A percentile compares a stretch with the other conserved stretches of the same genome.
These are phyloP conservation scores for Cynanchum wilfordii DNA, from an alignment of 257 asterid genomes.

Conservation along the genomic window DNA sequence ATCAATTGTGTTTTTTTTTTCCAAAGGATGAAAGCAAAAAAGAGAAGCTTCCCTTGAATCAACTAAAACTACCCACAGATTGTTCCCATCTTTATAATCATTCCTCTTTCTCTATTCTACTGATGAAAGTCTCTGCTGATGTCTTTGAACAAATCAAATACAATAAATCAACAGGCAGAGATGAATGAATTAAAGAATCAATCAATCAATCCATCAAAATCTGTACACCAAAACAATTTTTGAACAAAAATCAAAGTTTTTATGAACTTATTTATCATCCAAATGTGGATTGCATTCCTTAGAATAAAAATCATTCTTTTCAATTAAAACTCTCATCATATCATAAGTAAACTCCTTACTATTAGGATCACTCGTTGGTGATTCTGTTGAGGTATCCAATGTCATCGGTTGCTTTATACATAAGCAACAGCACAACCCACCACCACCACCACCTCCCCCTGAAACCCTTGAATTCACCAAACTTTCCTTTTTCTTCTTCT, in stretches of 20 bases:
- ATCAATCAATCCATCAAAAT: neutral
- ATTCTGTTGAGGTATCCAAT: conserved; percentile 58
- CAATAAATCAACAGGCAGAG: neutral
- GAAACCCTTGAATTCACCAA: conserved; percentile 34
- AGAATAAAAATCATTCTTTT: conserved; percentile 73
- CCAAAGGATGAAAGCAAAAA: neutral
- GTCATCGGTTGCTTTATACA: conserved; percentile 47
- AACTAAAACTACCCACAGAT: neutral
- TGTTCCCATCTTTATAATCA: neutral
- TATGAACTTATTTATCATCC: conserved; percentile 10
- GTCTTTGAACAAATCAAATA: neutral
- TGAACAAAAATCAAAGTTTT: neutral
- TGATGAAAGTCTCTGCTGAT: neutral
- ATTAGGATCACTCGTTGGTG: conserved; percentile 84
- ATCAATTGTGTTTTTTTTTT: neutral
- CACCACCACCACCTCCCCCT: conserved; percentile 19
- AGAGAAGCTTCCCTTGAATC: neutral
- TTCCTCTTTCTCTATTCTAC: neutral
- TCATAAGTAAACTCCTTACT: conserved; percentile 55
- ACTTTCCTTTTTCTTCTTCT: conserved; percentile 38
- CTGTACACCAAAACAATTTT: neutral
- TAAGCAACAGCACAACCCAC: conserved; percentile 39
- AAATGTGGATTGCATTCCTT: conserved; percentile 78
- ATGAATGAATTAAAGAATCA: neutral
- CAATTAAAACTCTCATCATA: conserved; percentile 63